Base-by-base conservation (phyloP, 345 rosid genomes). In the Aurinia saxatilis region DNA sequence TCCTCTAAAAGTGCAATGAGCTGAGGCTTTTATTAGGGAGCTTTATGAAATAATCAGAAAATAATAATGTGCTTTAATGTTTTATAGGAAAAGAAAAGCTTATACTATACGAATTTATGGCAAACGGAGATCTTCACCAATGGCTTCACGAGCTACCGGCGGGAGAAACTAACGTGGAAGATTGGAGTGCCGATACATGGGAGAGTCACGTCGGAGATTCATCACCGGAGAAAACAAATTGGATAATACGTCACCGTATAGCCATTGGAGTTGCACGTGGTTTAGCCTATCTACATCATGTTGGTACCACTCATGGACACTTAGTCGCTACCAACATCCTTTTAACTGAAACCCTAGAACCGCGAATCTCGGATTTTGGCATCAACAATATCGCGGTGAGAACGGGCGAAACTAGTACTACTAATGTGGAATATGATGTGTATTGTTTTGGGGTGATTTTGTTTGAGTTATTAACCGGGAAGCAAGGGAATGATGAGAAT, bases 181-280 rank as follows among this genome's bases (percentile, higher is more conserved):
- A 92, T 60, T 92, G 98, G 98, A 87, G 88, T 65, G 67, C 77
- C 1, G 98, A 92, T 87, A 87, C 97, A 50, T 92, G 98, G 98
- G 95, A 89, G 68, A 76, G 68, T 1, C 85, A 68, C 12, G 65
- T 18, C 6, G 63, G 62, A 17, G 33, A 65, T 6, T 61, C 80
- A 5, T 78, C 76, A 0, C 81, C 84, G 0, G 96, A 83, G 27
- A 88, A 84, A 53, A 64, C 82, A 2, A 79, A 80, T 37, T 92
- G 96, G 96, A 25, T 80, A 21, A 79, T 81, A 34, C 95, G 98
- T 73, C 93, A 88, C 71, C 88, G 86, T 17, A 79, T 92, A 0
- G 95, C 98, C 0, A 75, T 87, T 2, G 96, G 98, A 3, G 77
- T 89, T 37, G 95, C 98, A 0, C 96, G 98, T 9, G 98, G 93